Evolutionary conservation across 1,284 basidiomycete species (phyloP), one percentile per base, ranked within the genome.

Genomic region (Phellinidium pouzarii): DNA sequence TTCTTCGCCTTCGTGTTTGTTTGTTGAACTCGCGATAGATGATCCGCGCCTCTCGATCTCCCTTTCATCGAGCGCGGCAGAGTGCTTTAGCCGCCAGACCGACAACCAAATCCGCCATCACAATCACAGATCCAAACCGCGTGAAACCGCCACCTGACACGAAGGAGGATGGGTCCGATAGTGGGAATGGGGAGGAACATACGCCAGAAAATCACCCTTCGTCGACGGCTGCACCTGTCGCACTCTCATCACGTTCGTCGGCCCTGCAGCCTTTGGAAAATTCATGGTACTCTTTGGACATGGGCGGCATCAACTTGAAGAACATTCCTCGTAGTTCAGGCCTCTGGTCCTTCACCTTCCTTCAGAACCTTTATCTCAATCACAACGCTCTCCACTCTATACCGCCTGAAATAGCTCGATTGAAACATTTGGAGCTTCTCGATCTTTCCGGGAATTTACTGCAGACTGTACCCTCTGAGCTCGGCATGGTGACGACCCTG

Each of bases 341-440:
- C 56, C 76, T 96, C 31, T 99, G 98, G 74, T 77, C 83, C n/a
- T 98, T 97, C 74, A 79, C 79, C 14, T 93, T 92, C 73, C 83
- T 99, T 58, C 91, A 90, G 58, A 91, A 87, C 59, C 82, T 99
- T 52, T 99, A 96, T 71, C 90, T 99, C 70, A 98, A 98, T 64
- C 95, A 99, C 75, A 99, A 99, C 65, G 76, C 83, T 31, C 79
- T 99, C 53, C 76, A 84, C 14, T 70, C 78, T 59, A 73, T 99
- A 44, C 93, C 95, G 3, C 78, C 89, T 8, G 82, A 89, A 66
- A 92, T 99, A 59, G 76, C 88, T 50, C 83, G 82, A 61, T 80
- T 99, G 53, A 82, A 84, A 41, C 87, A 94, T 64, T 77, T 99
- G 44, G 90, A 93, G 58, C 74, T 95, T 14, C 81, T 99, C 44